A percentile compares a stretch with the other conserved stretches of the same genome.
Evolutionary conservation across 106 monocot species (phyloP).

Genomic region (Dendrobium officinale): DNA sequence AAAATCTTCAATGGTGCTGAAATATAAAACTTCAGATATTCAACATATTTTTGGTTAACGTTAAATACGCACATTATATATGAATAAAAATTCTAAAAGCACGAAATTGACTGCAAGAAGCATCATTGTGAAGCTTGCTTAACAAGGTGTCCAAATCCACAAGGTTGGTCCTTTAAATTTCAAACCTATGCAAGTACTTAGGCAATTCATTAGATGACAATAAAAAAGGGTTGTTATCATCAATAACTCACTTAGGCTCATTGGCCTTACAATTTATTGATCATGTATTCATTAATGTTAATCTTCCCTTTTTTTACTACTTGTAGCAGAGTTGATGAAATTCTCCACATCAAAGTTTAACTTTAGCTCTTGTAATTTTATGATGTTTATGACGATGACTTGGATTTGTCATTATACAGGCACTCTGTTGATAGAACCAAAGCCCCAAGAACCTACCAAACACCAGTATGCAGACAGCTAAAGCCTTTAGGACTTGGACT

Average conservation of each 20-base stretch:
- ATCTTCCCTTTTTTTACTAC: background rate
- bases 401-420: slow-evolving; percentile 32
- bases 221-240: background rate
- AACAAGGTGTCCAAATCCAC: background rate
- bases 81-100: background rate
- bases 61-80: background rate
- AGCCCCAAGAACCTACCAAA: slow-evolving; percentile 97
- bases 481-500: background rate
- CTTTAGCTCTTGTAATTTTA: background rate
- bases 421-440: slow-evolving; percentile 87
- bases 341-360: too few species aligned
- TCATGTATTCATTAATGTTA: background rate
- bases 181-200: background rate
- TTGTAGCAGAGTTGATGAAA: background rate
- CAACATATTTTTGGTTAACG: too few species aligned
- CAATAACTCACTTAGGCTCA: background rate
- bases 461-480: slow-evolving; percentile 61
- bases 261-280: background rate
- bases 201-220: background rate
- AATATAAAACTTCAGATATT: too few species aligned
- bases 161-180: background rate
- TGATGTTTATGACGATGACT: background rate
- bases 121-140: background rate
- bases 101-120: background rate
- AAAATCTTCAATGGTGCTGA: too few species aligned